Percentiles rank a stretch among this genome's conserved stretches.
These are phyloP conservation scores for Penicillium oxalicum DNA, from an alignment of 2,329 filamentous ascomycete species.

Conservation along the genomic window DNA sequence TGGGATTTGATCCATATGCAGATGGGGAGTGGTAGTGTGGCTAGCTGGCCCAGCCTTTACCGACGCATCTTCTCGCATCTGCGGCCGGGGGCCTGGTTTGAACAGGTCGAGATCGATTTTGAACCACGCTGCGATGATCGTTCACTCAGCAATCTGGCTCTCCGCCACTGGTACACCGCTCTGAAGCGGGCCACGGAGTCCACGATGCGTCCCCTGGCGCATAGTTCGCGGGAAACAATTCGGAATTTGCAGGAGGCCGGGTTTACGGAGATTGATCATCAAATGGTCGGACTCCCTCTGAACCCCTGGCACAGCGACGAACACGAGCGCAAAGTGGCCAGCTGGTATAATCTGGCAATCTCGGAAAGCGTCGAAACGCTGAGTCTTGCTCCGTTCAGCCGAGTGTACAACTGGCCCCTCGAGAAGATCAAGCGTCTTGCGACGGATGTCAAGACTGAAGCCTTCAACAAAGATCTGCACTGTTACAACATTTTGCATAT, in stretches of 20 bases:
- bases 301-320: constrained; percentile 66
- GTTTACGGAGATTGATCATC: constrained; percentile 72
- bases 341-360: constrained; percentile 78
- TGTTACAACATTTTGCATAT: constrained; percentile 58
- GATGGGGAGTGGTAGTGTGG: constrained; percentile 70
- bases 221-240: constrained; percentile 54
- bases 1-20: constrained; percentile 82
- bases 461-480: constrained; percentile 61
- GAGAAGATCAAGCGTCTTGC: constrained; percentile 60
- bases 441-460: constrained; percentile 59
- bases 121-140: constrained; percentile 65
- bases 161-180: constrained; percentile 64
- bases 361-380: constrained; percentile 67
- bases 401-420: constrained; percentile 55
- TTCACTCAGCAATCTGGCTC: constrained; percentile 49
- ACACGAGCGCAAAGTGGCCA: constrained; percentile 61
- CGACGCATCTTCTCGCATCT: constrained; percentile 66
- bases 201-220: constrained; percentile 59
- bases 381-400: constrained; percentile 66
- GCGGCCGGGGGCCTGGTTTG: constrained; percentile 69
- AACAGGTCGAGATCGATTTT: constrained; percentile 87
- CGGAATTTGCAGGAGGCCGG: constrained; percentile 62
- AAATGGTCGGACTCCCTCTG: constrained; percentile 62
- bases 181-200: constrained; percentile 63
- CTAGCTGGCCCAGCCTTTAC: constrained; percentile 70